These are phyloP conservation scores for Gynostemma pentaphyllum DNA, from an alignment of 306 rosid species.

Conservation along the genomic window DNA sequence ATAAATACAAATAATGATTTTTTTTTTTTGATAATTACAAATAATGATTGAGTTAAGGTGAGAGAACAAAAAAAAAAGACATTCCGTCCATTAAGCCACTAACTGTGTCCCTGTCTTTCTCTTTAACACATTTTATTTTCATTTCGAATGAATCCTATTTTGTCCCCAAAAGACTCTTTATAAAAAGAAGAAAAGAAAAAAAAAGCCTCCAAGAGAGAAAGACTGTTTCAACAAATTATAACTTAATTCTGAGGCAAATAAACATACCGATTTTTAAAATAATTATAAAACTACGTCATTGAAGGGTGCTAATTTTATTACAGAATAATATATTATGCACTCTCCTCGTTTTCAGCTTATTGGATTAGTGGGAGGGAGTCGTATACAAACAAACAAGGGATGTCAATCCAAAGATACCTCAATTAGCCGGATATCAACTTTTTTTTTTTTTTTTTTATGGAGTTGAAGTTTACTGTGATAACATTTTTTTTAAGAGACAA, in stretches of 20 bases:
- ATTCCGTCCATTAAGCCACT: constrained; percentile 11
- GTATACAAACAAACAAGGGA: too few relatives aligned
- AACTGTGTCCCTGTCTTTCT: neutral
- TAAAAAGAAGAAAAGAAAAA: neutral
- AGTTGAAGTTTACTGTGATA: too few relatives aligned
- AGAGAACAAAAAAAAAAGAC: neutral
- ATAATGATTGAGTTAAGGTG: neutral
- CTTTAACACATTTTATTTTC: neutral
- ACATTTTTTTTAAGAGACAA: too few relatives aligned
- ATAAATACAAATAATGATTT: neutral
- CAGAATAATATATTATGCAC: too few relatives aligned
- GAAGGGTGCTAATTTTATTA: neutral
- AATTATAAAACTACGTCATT: neutral
- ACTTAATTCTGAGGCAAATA: neutral
- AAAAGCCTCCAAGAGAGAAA: too few relatives aligned
- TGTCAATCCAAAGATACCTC: too few relatives aligned
- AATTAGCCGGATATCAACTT: too few relatives aligned
- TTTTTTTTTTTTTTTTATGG: too few relatives aligned
- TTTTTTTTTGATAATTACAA: neutral
- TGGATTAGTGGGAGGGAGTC: neutral
- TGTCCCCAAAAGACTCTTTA: neutral
- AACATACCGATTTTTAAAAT: neutral
- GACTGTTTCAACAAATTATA: too few relatives aligned
- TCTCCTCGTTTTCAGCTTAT: neutral
- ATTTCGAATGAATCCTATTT: neutral